Percentiles rank a stretch among this genome's conserved stretches.
Conservation (phyloP, 148 eudicot genomes). For the Spergularia bocconei region DNA sequence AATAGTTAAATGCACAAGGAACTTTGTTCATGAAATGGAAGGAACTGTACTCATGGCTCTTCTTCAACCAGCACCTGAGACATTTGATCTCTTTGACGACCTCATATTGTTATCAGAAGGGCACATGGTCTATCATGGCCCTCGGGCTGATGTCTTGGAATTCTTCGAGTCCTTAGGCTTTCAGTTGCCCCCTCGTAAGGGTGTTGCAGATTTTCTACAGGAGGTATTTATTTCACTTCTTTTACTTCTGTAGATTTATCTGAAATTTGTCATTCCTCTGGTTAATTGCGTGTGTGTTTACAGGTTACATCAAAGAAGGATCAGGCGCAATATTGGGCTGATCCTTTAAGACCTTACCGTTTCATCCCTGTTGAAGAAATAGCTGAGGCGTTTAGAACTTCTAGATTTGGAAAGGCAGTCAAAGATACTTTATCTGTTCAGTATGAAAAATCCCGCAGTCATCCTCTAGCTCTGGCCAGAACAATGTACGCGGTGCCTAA, state of each 20-base stretch:
- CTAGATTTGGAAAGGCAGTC: conserved; percentile 56
- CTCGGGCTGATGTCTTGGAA: conserved; percentile 58
- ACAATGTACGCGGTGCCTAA: conserved; percentile 53
- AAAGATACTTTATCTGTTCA: conserved; percentile 47
- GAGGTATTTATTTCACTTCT: conserved; percentile 47
- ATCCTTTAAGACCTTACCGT: conserved; percentile 62
- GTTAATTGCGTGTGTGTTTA: conserved; percentile 4
- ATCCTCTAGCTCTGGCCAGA: conserved; percentile 52
- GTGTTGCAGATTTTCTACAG: conserved; percentile 86
- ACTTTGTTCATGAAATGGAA: conserved; percentile 78
- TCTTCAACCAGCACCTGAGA: conserved; percentile 97
- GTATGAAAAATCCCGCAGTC: conserved; percentile 49
- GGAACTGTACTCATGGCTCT: conserved; percentile 87
- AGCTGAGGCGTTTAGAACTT: conserved; percentile 70
- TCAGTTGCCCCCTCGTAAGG: conserved; percentile 68
- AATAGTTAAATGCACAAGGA: conserved; percentile 65
- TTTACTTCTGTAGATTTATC: neutral
- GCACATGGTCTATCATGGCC: conserved; percentile 69
- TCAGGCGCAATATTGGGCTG: conserved; percentile 90
- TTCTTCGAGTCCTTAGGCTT: conserved; percentile 82
- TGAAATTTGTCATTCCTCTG: neutral
- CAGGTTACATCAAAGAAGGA: conserved; percentile 92
- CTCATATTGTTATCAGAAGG: conserved; percentile 69
- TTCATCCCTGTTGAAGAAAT: conserved; percentile 58
- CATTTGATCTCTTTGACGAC: conserved; percentile 81